Base-by-base conservation (phyloP, 768 basidiomycete species). In the Pleurotus eryngii region DNA sequence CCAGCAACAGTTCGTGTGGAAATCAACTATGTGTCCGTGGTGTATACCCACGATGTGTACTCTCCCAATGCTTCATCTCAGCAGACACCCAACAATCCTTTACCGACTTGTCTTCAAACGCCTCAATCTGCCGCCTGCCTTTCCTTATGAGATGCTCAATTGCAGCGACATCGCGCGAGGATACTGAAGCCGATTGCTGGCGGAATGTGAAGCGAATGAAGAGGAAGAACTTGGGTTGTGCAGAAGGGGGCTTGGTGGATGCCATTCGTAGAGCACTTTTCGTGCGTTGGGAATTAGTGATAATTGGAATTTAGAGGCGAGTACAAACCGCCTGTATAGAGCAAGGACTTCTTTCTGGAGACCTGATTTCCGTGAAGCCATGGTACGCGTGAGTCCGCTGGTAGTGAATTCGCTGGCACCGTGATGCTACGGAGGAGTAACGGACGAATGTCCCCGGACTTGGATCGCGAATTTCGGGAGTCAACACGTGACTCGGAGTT, bases 141-240 rank as follows among this genome's bases (percentile, higher is more conserved):
- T 81, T 82, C 46, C 91, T 80, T n/a, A 94, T 66, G 35, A 92
- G 74, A 67, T 92, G 86, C 63, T 94, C 91, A 38, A 93, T 81
- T 7, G 81, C 81, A 55, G 78, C 77, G 58, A 92, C 75, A 55
- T 90, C 81, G 9, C 88, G 82, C 4, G 86, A 79, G 3, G 87
- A 81, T 22, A 90, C 75, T 1, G 74, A 74, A 4, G 75, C 64
- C 4, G 88, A 86, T 63, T 87, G 86, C 5, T 74, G 75, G 65
- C 74, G 87, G 70, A 94, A 93, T 11, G 75, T 80, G 67, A 87
- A 86, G 58, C 84, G 87, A 30, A 89, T 75, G 66, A 82, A 82
- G 46, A 90, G 78, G 20, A 74, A 74, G 69, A 92, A 93, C 62
- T 84, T 90, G 38, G 80, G 74, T 49, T 78, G 87, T 1, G 84